Evolutionary conservation across 78 protist genomes (phyloP).

Genomic region (Cavenderia fasciculata): DNA sequence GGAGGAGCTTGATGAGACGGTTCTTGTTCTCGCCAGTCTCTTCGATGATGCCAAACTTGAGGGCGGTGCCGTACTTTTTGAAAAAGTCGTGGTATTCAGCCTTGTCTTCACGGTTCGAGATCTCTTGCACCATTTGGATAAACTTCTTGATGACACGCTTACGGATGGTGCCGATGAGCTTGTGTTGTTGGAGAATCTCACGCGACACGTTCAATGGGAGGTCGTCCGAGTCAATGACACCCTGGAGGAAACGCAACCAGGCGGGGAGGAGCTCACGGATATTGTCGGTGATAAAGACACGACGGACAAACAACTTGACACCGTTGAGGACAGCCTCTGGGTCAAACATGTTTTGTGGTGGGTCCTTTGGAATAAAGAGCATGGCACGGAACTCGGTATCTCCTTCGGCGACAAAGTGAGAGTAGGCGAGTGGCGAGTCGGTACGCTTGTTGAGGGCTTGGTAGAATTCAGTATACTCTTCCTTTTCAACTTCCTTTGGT

Average conservation of each 20-base stretch:
- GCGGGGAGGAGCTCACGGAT: slow-evolving; percentile 95
- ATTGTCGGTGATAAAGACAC: slow-evolving; percentile 98
- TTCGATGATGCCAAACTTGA: slow-evolving; percentile 98
- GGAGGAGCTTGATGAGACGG: slow-evolving; percentile 94
- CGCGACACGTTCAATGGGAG: slow-evolving; percentile 99
- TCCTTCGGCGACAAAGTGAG: slow-evolving; percentile 96
- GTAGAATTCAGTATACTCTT: slow-evolving; percentile 97
- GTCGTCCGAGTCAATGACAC: slow-evolving; percentile 99
- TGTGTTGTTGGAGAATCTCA: slow-evolving; percentile 96
- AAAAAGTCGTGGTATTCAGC: slow-evolving; percentile 88
- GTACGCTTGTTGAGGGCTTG: slow-evolving; percentile 89
- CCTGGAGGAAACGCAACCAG: slow-evolving; percentile 96
- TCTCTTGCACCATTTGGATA: slow-evolving; percentile 89
- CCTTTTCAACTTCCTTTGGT: slow-evolving; percentile 92
- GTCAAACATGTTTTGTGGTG: slow-evolving; percentile 80
- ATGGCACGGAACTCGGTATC: slow-evolving; percentile 94
- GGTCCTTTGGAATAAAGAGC: slow-evolving; percentile 96
- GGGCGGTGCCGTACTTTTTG: slow-evolving; percentile 89
- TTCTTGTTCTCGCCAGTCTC: slow-evolving; percentile 84
- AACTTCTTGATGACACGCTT: slow-evolving; percentile 94
- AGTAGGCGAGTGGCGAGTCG: slow-evolving; percentile 90
- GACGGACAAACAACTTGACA: slow-evolving; percentile 97
- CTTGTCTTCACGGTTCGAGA: slow-evolving; percentile 63
- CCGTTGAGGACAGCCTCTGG: slow-evolving; percentile 20
- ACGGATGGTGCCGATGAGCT: slow-evolving; percentile 86